phyloP scores from a whole-genome alignment of 83 land plant genomes.

The Isoetes engelmannii region DNA sequence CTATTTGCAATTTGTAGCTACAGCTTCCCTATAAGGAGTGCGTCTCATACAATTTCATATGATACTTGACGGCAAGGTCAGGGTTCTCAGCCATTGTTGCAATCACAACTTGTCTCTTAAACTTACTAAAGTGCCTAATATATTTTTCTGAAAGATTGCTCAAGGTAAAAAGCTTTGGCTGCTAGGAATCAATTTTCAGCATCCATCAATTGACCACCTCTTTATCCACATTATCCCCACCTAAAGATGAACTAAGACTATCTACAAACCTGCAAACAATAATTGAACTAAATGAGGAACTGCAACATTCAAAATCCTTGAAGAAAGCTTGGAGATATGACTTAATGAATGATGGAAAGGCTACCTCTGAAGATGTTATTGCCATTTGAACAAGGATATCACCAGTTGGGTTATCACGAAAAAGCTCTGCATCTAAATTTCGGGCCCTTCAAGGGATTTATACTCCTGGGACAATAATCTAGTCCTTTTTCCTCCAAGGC shows the following conservation, averaged over 20 bases:
- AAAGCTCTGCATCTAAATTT: constrained; percentile 65
- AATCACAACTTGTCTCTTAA: constrained; percentile 59
- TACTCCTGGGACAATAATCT: constrained; percentile 65
- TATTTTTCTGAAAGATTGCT: constrained; percentile 50
- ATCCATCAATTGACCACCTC: constrained; percentile 46
- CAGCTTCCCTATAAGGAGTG: constrained; percentile 60
- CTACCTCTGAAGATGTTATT: constrained; percentile 42
- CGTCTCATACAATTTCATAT: constrained; percentile 47
- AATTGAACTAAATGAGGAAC: too few species aligned
- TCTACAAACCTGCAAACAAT: constrained; percentile 61
- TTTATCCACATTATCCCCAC: constrained; percentile 25
- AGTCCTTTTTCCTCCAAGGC: constrained; percentile 69
- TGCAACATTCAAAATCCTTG: too few species aligned
- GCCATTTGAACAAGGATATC: constrained; percentile 69
- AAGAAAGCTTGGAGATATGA: constrained; percentile 6
- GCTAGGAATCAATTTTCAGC: constrained; percentile 62
- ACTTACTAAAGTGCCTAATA: constrained; percentile 42
- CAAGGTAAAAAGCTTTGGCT: constrained; percentile 68
- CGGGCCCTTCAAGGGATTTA: constrained; percentile 78
- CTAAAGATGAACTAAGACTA: constrained; percentile 38
- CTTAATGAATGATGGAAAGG: constrained; percentile 65
- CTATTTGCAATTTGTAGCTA: constrained; percentile 40
- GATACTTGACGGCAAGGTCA: constrained; percentile 60
- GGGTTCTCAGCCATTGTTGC: constrained; percentile 72
- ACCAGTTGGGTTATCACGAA: constrained; percentile 55